phyloP scores from a whole-genome alignment of 2,329 filamentous ascomycete species.

The Bipolaris cookei region DNA sequence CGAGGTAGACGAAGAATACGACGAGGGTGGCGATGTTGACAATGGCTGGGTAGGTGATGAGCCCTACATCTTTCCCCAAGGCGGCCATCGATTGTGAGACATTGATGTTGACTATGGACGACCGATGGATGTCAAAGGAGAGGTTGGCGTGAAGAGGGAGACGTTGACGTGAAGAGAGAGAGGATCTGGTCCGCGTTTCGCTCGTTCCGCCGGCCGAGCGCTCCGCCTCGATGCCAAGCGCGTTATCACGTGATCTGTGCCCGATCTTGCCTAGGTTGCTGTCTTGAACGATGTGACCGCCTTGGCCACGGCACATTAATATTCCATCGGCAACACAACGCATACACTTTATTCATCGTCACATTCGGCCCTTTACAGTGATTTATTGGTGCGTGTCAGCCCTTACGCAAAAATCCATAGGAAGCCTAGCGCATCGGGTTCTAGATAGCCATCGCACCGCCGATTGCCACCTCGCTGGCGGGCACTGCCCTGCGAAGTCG shows the following conservation, averaged over 20 bases:
- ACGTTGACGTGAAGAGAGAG: constrained; percentile 1
- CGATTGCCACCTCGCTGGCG: constrained; percentile 8
- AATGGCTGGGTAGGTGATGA: constrained; percentile 32
- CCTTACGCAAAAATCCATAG: background rate
- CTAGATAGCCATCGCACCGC: constrained; percentile 6
- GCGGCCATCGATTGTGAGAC: constrained; percentile 33
- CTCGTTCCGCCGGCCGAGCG: constrained; percentile 17
- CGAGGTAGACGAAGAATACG: constrained; percentile 42
- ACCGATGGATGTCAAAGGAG: constrained; percentile 4
- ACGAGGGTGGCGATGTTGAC: constrained; percentile 46
- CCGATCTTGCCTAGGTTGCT: background rate
- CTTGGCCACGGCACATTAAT: background rate
- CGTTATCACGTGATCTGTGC: constrained; percentile 13
- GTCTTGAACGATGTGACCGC: background rate
- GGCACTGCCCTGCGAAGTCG: constrained; percentile 4
- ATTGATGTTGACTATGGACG: constrained; percentile 18
- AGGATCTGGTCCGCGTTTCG: constrained; percentile 5
- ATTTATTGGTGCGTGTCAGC: background rate
- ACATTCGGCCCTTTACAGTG: background rate
- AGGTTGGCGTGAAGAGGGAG: constrained; percentile 2
- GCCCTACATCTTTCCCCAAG: constrained; percentile 4
- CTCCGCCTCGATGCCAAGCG: constrained; percentile 17
- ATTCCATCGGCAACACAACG: background rate
- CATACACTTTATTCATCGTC: background rate
- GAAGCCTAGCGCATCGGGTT: constrained; percentile 2